A percentile compares a stretch with the other conserved stretches of the same genome.
These are phyloP conservation scores for Aureobasidium sp. DNA, from an alignment of 2,329 filamentous ascomycete species.

Conservation along the genomic window DNA sequence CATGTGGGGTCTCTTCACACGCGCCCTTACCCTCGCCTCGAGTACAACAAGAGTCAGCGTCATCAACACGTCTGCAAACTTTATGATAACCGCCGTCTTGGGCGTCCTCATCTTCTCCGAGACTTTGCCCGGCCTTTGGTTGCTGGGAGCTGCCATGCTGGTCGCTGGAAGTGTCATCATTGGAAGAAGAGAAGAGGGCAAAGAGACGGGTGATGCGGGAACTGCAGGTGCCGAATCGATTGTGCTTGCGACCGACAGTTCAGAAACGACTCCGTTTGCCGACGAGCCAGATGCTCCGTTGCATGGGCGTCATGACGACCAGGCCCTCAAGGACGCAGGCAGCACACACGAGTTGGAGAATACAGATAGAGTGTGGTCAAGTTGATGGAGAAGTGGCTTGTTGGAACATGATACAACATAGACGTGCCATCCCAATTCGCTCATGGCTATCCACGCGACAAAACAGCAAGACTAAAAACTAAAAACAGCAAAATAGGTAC, in stretches of 20 bases:
- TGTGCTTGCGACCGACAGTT: constrained; percentile 12
- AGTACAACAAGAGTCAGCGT: constrained; percentile 74
- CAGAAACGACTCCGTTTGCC: neutral
- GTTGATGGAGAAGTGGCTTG: neutral
- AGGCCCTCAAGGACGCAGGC: neutral
- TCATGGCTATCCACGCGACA: neutral
- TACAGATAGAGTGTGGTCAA: neutral
- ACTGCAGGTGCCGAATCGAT: constrained; percentile 17
- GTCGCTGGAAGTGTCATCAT: constrained; percentile 73
- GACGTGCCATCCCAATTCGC: neutral
- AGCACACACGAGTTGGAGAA: constrained; percentile 2
- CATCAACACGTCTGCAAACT: constrained; percentile 75
- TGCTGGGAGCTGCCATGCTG: constrained; percentile 61
- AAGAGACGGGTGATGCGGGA: constrained; percentile 20
- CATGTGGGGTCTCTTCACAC: constrained; percentile 80
- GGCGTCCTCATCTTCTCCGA: constrained; percentile 65
- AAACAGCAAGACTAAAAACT: neutral
- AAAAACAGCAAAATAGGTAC: neutral
- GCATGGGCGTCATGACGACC: neutral
- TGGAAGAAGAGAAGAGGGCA: constrained; percentile 55
- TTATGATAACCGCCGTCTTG: constrained; percentile 66
- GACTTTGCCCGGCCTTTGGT: constrained; percentile 64
- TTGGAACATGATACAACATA: neutral
- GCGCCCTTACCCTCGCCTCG: constrained; percentile 61
- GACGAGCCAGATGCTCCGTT: constrained; percentile 26